Percentiles rank a stretch among this genome's conserved stretches.
phyloP scores from a whole-genome alignment of 1,284 basidiomycete genomes.

The Ganoderma sinense region DNA sequence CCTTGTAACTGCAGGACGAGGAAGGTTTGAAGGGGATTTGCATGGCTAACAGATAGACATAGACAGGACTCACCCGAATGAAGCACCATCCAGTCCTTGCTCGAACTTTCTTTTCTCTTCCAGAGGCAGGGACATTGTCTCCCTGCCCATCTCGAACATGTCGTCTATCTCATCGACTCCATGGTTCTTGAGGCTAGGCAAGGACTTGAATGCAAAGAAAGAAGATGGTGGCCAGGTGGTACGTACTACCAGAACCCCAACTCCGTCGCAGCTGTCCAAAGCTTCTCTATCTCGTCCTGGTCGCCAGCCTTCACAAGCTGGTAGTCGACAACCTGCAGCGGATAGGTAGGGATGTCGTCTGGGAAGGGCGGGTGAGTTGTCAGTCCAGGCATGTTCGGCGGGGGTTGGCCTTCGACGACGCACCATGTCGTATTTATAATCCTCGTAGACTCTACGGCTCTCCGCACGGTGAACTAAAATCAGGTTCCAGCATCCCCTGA shows the following conservation, averaged over 20 bases:
- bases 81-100: constrained; percentile 42
- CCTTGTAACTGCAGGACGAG: constrained; percentile 39
- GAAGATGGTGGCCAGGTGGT: neutral
- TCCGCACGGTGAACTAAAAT: neutral
- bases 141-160: constrained; percentile 45
- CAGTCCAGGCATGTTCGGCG: constrained; percentile 27
- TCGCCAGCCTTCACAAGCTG: constrained; percentile 37
- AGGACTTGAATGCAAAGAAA: neutral
- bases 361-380: constrained; percentile 42
- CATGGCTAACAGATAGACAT: neutral
- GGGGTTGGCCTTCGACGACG: neutral
- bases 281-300: constrained; percentile 35
- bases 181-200: constrained; percentile 42
- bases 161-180: constrained; percentile 40
- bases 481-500: neutral
- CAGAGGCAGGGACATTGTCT: constrained; percentile 41
- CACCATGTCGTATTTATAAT: neutral
- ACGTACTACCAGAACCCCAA: constrained; percentile 47
- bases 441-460: neutral
- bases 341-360: constrained; percentile 42
- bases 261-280: constrained; percentile 43
- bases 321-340: constrained; percentile 47
- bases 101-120: constrained; percentile 45
- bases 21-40: neutral
- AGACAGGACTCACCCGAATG: constrained; percentile 36